phyloP scores from a whole-genome alignment of 371 early-diverging fungal genomes.

The Mortierella polycephala region DNA sequence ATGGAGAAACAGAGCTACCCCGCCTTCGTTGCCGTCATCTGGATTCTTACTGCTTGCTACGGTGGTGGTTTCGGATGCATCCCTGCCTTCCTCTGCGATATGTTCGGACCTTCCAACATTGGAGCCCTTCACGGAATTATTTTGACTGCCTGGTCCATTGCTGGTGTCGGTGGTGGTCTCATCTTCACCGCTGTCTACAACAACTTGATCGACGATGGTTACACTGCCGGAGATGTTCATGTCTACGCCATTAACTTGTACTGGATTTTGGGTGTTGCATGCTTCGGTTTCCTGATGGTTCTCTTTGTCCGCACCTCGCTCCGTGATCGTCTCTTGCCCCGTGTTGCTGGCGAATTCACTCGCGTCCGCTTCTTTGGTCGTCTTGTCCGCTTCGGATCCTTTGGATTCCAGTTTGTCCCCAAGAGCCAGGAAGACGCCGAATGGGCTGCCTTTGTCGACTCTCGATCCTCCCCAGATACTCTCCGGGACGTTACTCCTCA shows the following conservation, averaged over 20 bases:
- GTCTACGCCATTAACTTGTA: slow-evolving; percentile 43
- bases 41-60: slow-evolving; percentile 63
- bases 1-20: slow-evolving; percentile 58
- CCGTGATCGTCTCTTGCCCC: slow-evolving; percentile 51
- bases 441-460: slow-evolving; percentile 44
- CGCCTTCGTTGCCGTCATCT: slow-evolving; percentile 60
- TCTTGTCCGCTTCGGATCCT: slow-evolving; percentile 39
- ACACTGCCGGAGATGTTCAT: slow-evolving; percentile 22
- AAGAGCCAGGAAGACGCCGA: slow-evolving; percentile 46
- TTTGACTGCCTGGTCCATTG: slow-evolving; percentile 73
- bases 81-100: slow-evolving; percentile 76
- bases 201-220: slow-evolving; percentile 25
- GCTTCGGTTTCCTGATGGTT: slow-evolving; percentile 41
- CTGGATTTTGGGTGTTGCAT: slow-evolving; percentile 47
- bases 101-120: slow-evolving; percentile 74
- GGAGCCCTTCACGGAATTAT: slow-evolving; percentile 70
- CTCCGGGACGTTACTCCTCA: background rate
- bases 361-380: slow-evolving; percentile 45
- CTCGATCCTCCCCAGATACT: background rate
- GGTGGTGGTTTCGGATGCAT: slow-evolving; percentile 77
- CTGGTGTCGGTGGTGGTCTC: slow-evolving; percentile 71
- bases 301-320: slow-evolving; percentile 41
- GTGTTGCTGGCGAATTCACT: slow-evolving; percentile 38
- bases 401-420: slow-evolving; percentile 24
- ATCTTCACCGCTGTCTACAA: slow-evolving; percentile 70